Evolutionary conservation across 306 rosid species (phyloP).

Genomic region (Heteromeles arbutifolia): DNA sequence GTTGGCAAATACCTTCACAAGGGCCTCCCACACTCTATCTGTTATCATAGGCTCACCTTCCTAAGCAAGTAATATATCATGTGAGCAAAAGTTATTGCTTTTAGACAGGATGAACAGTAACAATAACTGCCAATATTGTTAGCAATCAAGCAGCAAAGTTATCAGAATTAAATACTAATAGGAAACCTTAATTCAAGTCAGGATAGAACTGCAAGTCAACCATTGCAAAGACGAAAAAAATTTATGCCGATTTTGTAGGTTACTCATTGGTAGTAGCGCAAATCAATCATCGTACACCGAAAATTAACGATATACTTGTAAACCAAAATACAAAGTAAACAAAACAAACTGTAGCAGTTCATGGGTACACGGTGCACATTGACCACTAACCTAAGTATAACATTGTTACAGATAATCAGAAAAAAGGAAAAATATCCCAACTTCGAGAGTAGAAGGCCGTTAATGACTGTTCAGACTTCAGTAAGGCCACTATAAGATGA

Average conservation of each 20-base stretch:
- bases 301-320: background rate
- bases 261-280: background rate
- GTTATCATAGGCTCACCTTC: slow-evolving; percentile 92
- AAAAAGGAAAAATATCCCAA: background rate
- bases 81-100: slow-evolving; percentile 14
- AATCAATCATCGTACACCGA: background rate
- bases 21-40: slow-evolving; percentile 90
- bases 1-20: slow-evolving; percentile 83
- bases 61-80: slow-evolving; percentile 32
- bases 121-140: background rate
- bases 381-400: background rate
- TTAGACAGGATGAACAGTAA: background rate
- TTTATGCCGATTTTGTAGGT: background rate
- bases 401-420: background rate
- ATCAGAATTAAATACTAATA: background rate
- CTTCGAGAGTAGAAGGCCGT: background rate
- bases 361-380: background rate
- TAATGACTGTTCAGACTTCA: background rate
- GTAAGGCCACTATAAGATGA: background rate
- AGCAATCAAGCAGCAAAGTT: background rate
- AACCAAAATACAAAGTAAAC: background rate
- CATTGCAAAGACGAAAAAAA: background rate
- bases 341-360: background rate
- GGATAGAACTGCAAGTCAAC: background rate
- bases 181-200: background rate